These are phyloP conservation scores for Trametes cingulata DNA, from an alignment of 768 basidiomycete species.

Conservation along the genomic window DNA sequence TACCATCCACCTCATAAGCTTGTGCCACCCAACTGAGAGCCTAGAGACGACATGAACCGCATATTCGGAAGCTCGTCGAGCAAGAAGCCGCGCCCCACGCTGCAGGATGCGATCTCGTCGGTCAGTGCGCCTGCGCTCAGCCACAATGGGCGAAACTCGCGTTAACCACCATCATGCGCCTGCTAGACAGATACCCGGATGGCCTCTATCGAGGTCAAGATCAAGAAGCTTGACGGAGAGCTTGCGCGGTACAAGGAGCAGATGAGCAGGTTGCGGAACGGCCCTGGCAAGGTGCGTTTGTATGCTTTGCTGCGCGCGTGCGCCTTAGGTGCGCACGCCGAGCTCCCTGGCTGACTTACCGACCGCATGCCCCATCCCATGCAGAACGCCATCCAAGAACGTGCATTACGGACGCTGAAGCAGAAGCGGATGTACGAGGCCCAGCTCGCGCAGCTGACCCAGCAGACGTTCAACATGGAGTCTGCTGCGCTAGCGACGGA, in stretches of 20 bases:
- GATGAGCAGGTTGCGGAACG: constrained; percentile 89
- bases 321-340: background rate
- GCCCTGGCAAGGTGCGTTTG: constrained; percentile 84
- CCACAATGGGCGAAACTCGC: background rate
- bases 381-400: constrained; percentile 88
- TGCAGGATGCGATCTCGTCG: constrained; percentile 92
- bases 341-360: too few species aligned
- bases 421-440: constrained; percentile 96
- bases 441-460: constrained; percentile 86
- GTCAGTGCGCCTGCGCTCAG: constrained; percentile 42
- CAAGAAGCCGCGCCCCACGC: constrained; percentile 82
- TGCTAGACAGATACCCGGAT: constrained; percentile 83
- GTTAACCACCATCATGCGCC: background rate
- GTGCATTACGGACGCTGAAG: constrained; percentile 90
- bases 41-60: constrained; percentile 61
- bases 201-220: constrained; percentile 91
- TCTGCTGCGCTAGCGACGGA: constrained; percentile 94
- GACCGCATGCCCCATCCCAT: background rate
- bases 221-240: constrained; percentile 95
- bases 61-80: constrained; percentile 75
- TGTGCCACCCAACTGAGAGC: background rate
- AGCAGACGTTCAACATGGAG: constrained; percentile 99
- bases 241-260: constrained; percentile 91
- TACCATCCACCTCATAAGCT: background rate
- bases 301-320: background rate